Evolutionary conservation across 371 early-diverging fungal species (phyloP).

Genomic region (Haplosporangium sp.): DNA sequence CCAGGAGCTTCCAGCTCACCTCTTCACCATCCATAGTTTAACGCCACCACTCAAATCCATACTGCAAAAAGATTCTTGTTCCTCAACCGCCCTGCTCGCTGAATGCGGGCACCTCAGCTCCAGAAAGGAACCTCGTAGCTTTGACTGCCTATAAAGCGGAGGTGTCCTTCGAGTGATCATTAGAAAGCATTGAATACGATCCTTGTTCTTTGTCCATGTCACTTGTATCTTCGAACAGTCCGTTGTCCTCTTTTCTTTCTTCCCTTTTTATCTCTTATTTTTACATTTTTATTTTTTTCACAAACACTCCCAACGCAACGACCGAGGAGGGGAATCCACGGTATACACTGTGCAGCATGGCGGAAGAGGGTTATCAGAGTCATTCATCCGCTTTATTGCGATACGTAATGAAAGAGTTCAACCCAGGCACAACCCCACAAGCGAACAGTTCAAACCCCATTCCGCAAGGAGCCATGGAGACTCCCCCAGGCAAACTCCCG

Average conservation of each 20-base stretch:
- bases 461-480: background rate
- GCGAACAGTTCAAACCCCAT: background rate
- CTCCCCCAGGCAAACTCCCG: background rate
- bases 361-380: background rate
- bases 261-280: background rate
- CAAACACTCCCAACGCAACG: background rate
- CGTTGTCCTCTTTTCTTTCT: background rate
- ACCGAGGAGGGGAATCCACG: background rate
- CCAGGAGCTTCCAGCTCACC: no score
- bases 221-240: no score
- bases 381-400: slow-evolving; percentile 7
- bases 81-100: background rate
- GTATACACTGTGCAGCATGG: background rate
- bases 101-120: slow-evolving; percentile 3
- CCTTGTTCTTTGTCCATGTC: slow-evolving; percentile 11
- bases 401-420: slow-evolving; percentile 27
- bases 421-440: background rate
- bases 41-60: no score
- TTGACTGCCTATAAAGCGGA: slow-evolving; percentile 19
- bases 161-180: slow-evolving; percentile 1
- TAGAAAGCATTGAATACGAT: slow-evolving; percentile 7
- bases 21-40: no score
- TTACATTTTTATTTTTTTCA: background rate
- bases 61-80: background rate
- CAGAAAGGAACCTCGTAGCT: slow-evolving; percentile 18